Evolutionary conservation across 306 rosid genomes (phyloP).

Genomic region (Fragaria iinumae): DNA sequence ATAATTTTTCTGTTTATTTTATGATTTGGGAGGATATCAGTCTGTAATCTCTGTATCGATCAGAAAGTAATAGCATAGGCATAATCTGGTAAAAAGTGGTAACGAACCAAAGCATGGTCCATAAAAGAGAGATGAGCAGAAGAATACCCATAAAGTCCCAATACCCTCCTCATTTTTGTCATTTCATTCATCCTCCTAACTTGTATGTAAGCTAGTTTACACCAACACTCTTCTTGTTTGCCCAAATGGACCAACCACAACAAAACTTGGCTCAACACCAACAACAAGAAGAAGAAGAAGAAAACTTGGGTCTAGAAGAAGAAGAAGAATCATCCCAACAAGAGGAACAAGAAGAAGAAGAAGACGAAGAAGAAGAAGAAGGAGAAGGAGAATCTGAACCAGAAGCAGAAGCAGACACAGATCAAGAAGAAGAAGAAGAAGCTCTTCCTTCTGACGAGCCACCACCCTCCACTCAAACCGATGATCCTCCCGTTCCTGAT

Average conservation of each 20-base stretch:
- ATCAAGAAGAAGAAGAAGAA: slow-evolving; percentile 14
- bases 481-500: slow-evolving; percentile 25
- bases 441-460: slow-evolving; percentile 24
- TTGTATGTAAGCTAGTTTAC: no score
- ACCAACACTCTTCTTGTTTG: not conserved
- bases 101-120: no score
- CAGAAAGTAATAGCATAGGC: no score
- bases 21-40: no score
- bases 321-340: not conserved
- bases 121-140: no score
- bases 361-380: not conserved
- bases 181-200: no score
- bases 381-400: slow-evolving; percentile 2
- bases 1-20: no score
- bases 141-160: no score
- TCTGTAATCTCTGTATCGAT: no score
- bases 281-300: not conserved
- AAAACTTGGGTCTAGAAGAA: not conserved
- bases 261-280: not conserved
- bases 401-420: not conserved
- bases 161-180: no score
- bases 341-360: not conserved
- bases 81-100: no score
- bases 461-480: slow-evolving; percentile 1
- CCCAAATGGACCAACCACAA: not conserved